Evolutionary conservation across 2,329 filamentous ascomycete species (phyloP), one percentile per base, ranked within the genome.

Genomic region (Chalara sp.): DNA sequence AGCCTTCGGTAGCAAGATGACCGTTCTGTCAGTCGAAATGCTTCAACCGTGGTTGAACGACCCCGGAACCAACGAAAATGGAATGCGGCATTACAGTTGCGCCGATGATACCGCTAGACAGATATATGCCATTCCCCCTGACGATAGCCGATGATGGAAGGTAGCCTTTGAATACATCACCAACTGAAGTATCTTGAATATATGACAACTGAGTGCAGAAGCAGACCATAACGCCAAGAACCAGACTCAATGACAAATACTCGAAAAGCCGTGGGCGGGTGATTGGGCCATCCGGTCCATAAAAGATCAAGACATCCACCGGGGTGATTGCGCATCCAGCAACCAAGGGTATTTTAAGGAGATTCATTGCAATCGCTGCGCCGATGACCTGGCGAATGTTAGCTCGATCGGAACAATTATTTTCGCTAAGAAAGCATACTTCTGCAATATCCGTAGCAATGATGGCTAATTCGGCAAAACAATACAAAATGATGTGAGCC

Each of bases 81-180:
- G 77, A 82, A 59, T 85, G 82, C 2, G 82, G 82, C 82, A 86
- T 85, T 28, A 86, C 81, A 0, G 86, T 90, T 2, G 85, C 86
- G 2, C 86, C 86, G 0, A 89, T 72, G 51, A 90, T 89, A 44
- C 85, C 86, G 55, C 86, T 89, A 1, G 84, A 78, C 64, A 35
- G 10, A 47, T 37, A 44, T n/a, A 33, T 5, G 21, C 8, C n/a
- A 37, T 29, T 6, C 41, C 6, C 53, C 68, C 53, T 54, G 74
- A 66, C 74, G 83, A 59, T 80, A 62, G 1, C 74, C 72, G 61
- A 83, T 67, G 80, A 84, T 0, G 83, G 83, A 5, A 86, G 62
- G 55, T 82, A 87, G 7, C 83, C 83, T 35, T 67, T 69, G 61
- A 87, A 80, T 1, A 87, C 79, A 8, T 82, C 70, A 0, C 76